Base-by-base conservation (phyloP, 495 filamentous ascomycete species). In the Viridothelium virens region DNA sequence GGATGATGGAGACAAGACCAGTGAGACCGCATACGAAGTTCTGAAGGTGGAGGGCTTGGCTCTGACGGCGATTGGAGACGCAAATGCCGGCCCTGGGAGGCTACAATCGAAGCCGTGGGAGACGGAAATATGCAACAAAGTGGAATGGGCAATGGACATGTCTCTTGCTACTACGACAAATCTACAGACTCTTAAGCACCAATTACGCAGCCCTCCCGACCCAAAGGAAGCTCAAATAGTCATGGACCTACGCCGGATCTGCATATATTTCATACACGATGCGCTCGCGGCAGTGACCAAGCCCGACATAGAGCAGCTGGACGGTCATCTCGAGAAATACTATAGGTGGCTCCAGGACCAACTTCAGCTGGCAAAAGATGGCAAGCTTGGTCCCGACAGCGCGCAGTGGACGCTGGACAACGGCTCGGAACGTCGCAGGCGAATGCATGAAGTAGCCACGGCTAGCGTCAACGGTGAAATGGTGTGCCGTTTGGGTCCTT, bases 151-250 rank as follows among this genome's bases (percentile, higher is more conserved):
- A 53, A 9, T n/a, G 11, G 48, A 53, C 48, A 11, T 53, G n/a
- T 53, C 48, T 53, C 48, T 53, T n/a, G 48, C 48, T n/a, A 53
- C 48, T 18, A n/a, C 48, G n/a, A n/a, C 9, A 14, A 53, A 53
- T n/a, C 5, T 53, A 18, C 48, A 53, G 11, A 5, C 48, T n/a
- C 41, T 44, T 44, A 44, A 44, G 14, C 41, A 44, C 7, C 41
- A 44, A 14, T 14, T 44, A 7, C 14, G 14, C 41, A 7, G 41
- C 41, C 41, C 6, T 14, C 6, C 41, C 6, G 41, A 44, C 14
- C 41, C 41, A 44, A 14, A 44, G 41, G 41, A 44, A 44, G 41
- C 41, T 7, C 41, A 44, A 7, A 14, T 44, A 14, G 14, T 44
- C 6, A 44, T 44, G 41, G 41, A 44, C 6, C 14, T 44, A 44